phyloP scores from a whole-genome alignment of 2,329 filamentous ascomycete species.

The Phaeosphaeria sp. region DNA sequence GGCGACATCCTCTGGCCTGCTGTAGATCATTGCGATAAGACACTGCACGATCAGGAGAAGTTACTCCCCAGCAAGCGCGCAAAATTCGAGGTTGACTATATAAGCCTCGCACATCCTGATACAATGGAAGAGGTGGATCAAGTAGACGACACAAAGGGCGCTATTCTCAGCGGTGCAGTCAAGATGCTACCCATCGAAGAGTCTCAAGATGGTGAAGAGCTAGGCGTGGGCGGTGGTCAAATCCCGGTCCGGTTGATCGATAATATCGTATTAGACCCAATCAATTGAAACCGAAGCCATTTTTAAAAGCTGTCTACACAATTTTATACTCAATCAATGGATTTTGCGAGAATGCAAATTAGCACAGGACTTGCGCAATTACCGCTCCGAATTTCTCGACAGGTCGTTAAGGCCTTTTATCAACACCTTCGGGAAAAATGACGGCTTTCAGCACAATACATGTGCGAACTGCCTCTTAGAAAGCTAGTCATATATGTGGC shows the following conservation, averaged over 20 bases:
- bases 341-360: not conserved
- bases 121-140: conserved; percentile 78
- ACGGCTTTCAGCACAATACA: not conserved
- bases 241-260: conserved; percentile 89
- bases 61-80: conserved; percentile 68
- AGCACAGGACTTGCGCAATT: not conserved
- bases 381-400: not conserved
- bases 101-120: conserved; percentile 86
- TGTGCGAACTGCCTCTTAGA: not conserved
- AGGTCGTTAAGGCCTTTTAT: not conserved
- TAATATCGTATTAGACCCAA: conserved; percentile 72
- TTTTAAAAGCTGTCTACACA: not conserved
- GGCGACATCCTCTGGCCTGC: conserved; percentile 76
- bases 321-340: not conserved
- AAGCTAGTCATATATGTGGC: no score
- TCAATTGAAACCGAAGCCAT: conserved; percentile 14
- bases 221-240: conserved; percentile 72
- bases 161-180: conserved; percentile 86
- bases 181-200: conserved; percentile 86
- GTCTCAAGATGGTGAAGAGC: conserved; percentile 71
- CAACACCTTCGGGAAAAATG: not conserved
- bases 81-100: conserved; percentile 85
- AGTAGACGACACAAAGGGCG: conserved; percentile 74
- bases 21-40: conserved; percentile 62
- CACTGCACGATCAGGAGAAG: conserved; percentile 66